Evolutionary conservation across 1,284 basidiomycete genomes (phyloP), one percentile per base, ranked within the genome.

Genomic region (Jaminaea rosea): DNA sequence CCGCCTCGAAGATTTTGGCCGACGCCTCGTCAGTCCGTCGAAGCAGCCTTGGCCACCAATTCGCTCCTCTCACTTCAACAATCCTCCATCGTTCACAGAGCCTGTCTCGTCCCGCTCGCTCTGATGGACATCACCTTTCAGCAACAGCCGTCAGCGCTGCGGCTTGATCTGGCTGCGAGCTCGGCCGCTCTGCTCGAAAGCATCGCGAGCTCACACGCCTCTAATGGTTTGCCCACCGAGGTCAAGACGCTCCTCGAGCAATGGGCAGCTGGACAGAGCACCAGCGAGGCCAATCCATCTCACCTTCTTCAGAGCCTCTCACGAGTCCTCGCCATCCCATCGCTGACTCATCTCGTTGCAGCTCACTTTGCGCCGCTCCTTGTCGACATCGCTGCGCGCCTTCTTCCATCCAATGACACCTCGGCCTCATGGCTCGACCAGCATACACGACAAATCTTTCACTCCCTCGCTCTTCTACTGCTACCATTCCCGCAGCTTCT

Each of bases 111-210:
- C 9, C 44, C 44, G 15, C 24, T 45, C 29, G 9, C 44, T 26
- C 41, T 24, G 13, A 32, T 46, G 49, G 65, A 70, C 34, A 59
- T 65, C 21, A 94, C 92, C 15, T 21, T 42, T 13, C 19, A 23
- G 39, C 19, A n/a, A 15, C 39, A 24, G 39, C 39, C 39, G 19
- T 57, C 55, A 26, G 58, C 55, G 2, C 31, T 61, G 10, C 34
- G 54, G 19, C 28, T 61, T 32, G 56, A 61, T 29, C 10, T 61
- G 1, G 23, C 44, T 26, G 23, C 44, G 10, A 54, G 49, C 49
- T 61, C 53, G 21, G n/a, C 17, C 13, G 19, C 36, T 2, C 37
- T 61, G 47, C 32, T 59, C n/a, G 42, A 44, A 21, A 42, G 45
- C 8, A 23, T 59, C n/a, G 42, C 47, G 17, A 42, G 45, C 8